Evolutionary conservation across 192 early-diverging fungal species (phyloP).

Genomic region (Coemansia asiatica): DNA sequence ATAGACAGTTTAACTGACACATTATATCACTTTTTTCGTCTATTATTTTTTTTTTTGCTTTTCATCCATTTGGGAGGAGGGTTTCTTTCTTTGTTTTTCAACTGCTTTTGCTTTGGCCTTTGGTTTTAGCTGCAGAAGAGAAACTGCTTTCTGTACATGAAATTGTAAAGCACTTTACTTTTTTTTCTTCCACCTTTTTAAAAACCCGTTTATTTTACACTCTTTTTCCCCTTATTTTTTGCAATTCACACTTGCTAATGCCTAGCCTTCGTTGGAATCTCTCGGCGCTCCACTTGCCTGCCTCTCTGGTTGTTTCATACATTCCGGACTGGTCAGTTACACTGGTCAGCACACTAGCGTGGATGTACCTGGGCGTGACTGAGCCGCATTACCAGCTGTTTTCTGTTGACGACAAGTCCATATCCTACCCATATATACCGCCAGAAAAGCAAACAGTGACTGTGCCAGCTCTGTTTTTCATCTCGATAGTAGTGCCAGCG

Average conservation of each 20-base stretch:
- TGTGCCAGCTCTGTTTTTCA: constrained; percentile 34
- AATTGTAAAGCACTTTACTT: no score
- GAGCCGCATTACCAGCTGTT: constrained; percentile 71
- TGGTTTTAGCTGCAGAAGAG: no score
- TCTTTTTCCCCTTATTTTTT: neutral
- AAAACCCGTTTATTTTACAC: neutral
- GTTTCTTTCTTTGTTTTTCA: no score
- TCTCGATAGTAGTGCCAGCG: constrained; percentile 33
- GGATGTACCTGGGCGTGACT: constrained; percentile 59
- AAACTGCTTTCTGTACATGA: no score
- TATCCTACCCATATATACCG: constrained; percentile 61
- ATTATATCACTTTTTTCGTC: neutral
- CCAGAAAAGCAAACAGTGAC: constrained; percentile 47
- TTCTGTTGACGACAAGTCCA: constrained; percentile 65
- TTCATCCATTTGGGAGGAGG: no score
- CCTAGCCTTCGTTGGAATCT: constrained; percentile 8
- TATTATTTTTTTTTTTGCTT: neutral
- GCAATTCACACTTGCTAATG: constrained; percentile 5
- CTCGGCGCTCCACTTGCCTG: constrained; percentile 12
- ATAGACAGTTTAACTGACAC: no score
- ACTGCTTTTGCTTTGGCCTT: no score
- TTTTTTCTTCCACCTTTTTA: neutral
- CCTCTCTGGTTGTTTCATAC: constrained; percentile 26
- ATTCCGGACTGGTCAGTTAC: constrained; percentile 60
- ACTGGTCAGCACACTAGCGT: constrained; percentile 56